Conservation (phyloP, 306 rosid species). For the Spatholobus suberectus region DNA sequence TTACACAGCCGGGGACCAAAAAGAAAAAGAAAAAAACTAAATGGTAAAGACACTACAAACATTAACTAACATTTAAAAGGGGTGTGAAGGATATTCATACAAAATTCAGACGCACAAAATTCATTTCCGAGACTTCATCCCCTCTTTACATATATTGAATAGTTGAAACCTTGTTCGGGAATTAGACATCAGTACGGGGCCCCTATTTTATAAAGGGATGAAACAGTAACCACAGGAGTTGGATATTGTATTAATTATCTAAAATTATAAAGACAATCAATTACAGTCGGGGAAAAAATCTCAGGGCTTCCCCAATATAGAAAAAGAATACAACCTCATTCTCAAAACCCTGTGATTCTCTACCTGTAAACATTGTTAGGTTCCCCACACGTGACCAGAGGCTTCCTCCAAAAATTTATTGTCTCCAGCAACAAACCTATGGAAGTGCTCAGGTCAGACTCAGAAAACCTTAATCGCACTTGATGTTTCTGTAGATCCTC, state of each 20-base stretch:
- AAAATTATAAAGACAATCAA: constrained; percentile 71
- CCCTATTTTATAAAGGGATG: constrained; percentile 57
- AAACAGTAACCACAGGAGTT: constrained; percentile 53
- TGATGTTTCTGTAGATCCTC: constrained; percentile 98
- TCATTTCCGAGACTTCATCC: constrained; percentile 54
- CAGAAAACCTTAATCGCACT: constrained; percentile 74
- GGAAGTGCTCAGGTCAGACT: constrained; percentile 57
- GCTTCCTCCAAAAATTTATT: constrained; percentile 55
- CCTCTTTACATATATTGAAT: constrained; percentile 50
- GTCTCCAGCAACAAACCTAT: constrained; percentile 41
- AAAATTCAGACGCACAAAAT: constrained; percentile 62
- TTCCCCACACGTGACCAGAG: constrained; percentile 55
- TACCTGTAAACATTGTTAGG: constrained; percentile 52
- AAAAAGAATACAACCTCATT: constrained; percentile 70
- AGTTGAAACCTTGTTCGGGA: constrained; percentile 44
- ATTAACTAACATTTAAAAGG: constrained; percentile 1
- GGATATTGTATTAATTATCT: constrained; percentile 60
- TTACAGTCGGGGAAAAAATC: constrained; percentile 81
- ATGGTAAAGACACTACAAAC: neutral
- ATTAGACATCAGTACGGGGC: constrained; percentile 45
- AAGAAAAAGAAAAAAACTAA: neutral
- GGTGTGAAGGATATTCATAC: constrained; percentile 40
- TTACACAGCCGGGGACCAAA: neutral
- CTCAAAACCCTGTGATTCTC: constrained; percentile 64
- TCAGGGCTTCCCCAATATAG: constrained; percentile 75